Conservation (phyloP, 2,329 filamentous ascomycete genomes). For the Sclerotinia sclerotiorum region DNA sequence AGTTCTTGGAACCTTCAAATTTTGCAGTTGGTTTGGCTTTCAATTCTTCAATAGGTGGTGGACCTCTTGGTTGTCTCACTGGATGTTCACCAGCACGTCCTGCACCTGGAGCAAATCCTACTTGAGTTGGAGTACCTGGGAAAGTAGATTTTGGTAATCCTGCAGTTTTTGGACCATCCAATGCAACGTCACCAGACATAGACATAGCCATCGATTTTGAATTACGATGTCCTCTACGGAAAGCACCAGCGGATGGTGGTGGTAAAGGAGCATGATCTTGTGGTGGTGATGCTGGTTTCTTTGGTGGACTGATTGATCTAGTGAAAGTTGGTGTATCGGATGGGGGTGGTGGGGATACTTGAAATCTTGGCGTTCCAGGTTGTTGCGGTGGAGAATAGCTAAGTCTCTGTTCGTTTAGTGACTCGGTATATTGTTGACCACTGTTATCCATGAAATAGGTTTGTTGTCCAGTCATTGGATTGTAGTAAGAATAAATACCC, state of each 20-base stretch:
- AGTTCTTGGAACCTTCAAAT: slow-evolving; percentile 96
- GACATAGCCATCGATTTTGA: slow-evolving; percentile 61
- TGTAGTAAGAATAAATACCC: slow-evolving; percentile 79
- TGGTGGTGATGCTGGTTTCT: slow-evolving; percentile 67
- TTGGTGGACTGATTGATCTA: slow-evolving; percentile 66
- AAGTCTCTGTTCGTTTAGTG: slow-evolving; percentile 41
- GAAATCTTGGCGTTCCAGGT: slow-evolving; percentile 66
- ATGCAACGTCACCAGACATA: slow-evolving; percentile 30
- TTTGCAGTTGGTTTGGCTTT: slow-evolving; percentile 86
- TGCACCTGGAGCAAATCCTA: slow-evolving; percentile 83
- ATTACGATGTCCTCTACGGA: slow-evolving; percentile 94
- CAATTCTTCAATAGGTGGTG: slow-evolving; percentile 88
- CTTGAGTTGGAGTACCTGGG: slow-evolving; percentile 78
- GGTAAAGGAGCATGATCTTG: slow-evolving; percentile 73
- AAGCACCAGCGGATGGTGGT: slow-evolving; percentile 84
- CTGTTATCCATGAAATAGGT: slow-evolving; percentile 62
- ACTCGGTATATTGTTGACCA: slow-evolving; percentile 46
- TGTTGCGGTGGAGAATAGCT: slow-evolving; percentile 53
- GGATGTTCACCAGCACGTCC: slow-evolving; percentile 93
- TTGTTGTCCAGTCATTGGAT: slow-evolving; percentile 81
- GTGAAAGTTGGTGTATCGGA: slow-evolving; percentile 50
- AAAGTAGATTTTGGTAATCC: slow-evolving; percentile 76
- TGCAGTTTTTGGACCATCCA: slow-evolving; percentile 53
- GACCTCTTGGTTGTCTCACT: slow-evolving; percentile 86
- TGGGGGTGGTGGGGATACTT: slow-evolving; percentile 78